These are phyloP conservation scores for Solanum ossicruentum DNA, from an alignment of 257 asterid genomes.

Conservation along the genomic window DNA sequence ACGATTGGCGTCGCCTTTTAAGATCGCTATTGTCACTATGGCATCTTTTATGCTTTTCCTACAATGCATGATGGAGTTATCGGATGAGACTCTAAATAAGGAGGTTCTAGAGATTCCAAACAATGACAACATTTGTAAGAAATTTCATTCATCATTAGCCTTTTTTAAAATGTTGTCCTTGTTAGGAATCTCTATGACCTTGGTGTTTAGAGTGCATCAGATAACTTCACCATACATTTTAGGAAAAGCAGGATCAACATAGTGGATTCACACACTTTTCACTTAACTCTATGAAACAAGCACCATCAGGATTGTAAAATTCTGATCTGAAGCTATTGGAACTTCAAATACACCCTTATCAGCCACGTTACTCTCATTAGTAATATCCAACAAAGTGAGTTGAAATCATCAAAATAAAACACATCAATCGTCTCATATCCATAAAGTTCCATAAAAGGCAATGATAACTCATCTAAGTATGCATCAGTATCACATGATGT, in stretches of 20 bases:
- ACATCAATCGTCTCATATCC: slow-evolving; percentile 24
- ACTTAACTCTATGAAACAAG: neutral
- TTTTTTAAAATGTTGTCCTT: no score
- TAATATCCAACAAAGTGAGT: slow-evolving; percentile 46
- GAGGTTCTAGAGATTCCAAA: slow-evolving; percentile 59
- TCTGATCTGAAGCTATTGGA: slow-evolving; percentile 11
- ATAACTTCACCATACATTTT: slow-evolving; percentile 51
- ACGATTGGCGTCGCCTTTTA: no score
- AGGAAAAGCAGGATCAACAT: slow-evolving; percentile 10
- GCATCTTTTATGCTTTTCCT: no score
- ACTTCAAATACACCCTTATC: slow-evolving; percentile 4
- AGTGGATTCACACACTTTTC: neutral
- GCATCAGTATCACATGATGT: slow-evolving; percentile 11
- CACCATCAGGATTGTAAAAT: neutral
- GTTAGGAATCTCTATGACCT: slow-evolving; percentile 9
- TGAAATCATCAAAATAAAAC: neutral
- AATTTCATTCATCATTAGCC: no score
- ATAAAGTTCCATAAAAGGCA: slow-evolving; percentile 15
- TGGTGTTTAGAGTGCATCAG: slow-evolving; percentile 52
- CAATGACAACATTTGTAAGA: slow-evolving; percentile 18
- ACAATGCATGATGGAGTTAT: slow-evolving; percentile 48
- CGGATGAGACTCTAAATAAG: slow-evolving; percentile 46
- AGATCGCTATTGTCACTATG: no score
- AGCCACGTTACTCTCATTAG: slow-evolving; percentile 11
- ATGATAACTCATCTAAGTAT: slow-evolving; percentile 22